These are phyloP conservation scores for Infundibulicybe gibba DNA, from an alignment of 768 basidiomycete genomes.

Conservation along the genomic window DNA sequence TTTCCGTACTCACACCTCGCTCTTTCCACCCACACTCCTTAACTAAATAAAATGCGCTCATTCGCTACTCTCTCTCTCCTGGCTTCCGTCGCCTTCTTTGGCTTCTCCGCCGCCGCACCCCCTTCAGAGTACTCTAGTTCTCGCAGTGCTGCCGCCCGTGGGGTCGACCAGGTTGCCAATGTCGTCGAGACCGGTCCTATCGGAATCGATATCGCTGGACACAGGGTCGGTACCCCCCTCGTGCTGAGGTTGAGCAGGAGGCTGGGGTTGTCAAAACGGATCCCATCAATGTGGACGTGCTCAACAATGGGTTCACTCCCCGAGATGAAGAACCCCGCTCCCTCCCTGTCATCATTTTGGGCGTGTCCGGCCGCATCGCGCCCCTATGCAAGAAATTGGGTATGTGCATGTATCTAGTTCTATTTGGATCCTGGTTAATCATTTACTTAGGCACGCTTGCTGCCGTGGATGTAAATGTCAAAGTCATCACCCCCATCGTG, in stretches of 20 bases:
- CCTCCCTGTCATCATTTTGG: constrained; percentile 10
- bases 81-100: constrained; percentile 16
- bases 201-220: neutral
- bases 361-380: constrained; percentile 5
- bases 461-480: constrained; percentile 9
- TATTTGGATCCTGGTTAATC: too few species aligned
- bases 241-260: constrained; percentile 5
- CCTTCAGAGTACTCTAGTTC: neutral
- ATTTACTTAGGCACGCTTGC: too few species aligned
- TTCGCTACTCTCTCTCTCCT: constrained; percentile 17
- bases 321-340: constrained; percentile 1
- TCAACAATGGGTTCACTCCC: constrained; percentile 10
- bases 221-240: neutral
- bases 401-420: constrained; percentile 2
- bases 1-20: constrained; percentile 1
- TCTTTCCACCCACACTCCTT: constrained; percentile 12
- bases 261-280: neutral
- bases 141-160: neutral
- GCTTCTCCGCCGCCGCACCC: constrained; percentile 11
- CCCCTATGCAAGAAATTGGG: constrained; percentile 12
- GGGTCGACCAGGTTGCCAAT: neutral
- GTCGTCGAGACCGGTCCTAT: neutral
- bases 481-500: constrained; percentile 11
- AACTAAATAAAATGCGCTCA: constrained; percentile 14
- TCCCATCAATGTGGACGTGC: constrained; percentile 6